Evolutionary conservation across 2,329 filamentous ascomycete genomes (phyloP), one percentile per base, ranked within the genome.

Genomic region (Emericellopsis atlantica): DNA sequence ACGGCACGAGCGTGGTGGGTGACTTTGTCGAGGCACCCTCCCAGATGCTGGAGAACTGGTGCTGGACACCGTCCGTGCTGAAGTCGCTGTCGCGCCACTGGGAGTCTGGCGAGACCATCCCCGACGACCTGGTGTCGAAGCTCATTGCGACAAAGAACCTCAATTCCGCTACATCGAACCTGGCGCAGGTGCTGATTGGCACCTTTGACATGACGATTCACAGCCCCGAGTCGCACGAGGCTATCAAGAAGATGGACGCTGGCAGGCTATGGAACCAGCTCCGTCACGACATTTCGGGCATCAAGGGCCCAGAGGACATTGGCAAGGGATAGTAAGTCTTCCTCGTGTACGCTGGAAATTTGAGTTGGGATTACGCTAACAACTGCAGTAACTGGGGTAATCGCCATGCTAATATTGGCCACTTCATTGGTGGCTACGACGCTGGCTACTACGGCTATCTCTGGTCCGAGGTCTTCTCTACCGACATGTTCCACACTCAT

Each of bases 161-260:
- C 55, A 90, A 90, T 56, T 84, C 79, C 45, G 83, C 83, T 0
- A 71, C 87, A 5, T 84, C 83, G 62, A 89, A 87, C 54, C 69
- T 90, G 23, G 72, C 81, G 33, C 85, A 90, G 59, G 66, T 92
- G 34, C 78, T 87, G 58, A 87, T 88, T 53, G 85, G 84, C 32
- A 81, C 85, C 45, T 90, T 85, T 50, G 84, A 92, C 57, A 90
- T 92, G 84, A 76, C 77, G 0, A 72, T 90, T 3, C 85, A 92
- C 60, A 75, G 78, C 23, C 79, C 82, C 7, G 66, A 69, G 48
- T 73, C 70, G n/a, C 82, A 86, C 47, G 75, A 74, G 10, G 81
- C 77, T n/a, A 64, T 82, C 14, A 70, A 85, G 63, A 61, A 68
- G 18, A 59, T 89, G 45, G 72, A 87, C 43, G 67, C 80, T 24